Percentiles rank a stretch among this genome's conserved stretches.
These are phyloP conservation scores for Malassezia globosa DNA, from an alignment of 1,284 basidiomycete genomes.

Conservation along the genomic window DNA sequence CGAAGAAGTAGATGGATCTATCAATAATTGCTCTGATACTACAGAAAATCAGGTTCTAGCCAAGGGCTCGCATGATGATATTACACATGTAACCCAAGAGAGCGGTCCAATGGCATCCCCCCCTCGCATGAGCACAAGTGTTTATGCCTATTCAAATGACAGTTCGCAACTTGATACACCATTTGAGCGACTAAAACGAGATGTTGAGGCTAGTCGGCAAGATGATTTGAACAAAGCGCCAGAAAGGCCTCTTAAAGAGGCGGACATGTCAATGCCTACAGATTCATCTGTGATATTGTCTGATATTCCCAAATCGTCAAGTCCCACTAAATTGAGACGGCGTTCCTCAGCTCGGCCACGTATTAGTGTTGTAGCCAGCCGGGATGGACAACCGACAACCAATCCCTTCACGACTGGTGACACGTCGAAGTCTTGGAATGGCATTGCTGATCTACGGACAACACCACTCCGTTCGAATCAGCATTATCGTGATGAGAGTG, in stretches of 20 bases:
- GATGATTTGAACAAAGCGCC: slow-evolving; percentile 43
- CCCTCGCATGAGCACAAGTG: slow-evolving; percentile 14
- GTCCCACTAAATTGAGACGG: slow-evolving; percentile 13
- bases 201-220: slow-evolving; percentile 52
- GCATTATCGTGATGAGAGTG: not conserved
- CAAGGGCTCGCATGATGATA: slow-evolving; percentile 1
- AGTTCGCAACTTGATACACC: slow-evolving; percentile 56
- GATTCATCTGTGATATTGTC: slow-evolving; percentile 13
- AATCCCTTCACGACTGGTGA: slow-evolving; percentile 34
- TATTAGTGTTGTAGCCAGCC: slow-evolving; percentile 6
- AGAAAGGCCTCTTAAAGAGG: slow-evolving; percentile 3
- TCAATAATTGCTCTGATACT: not conserved
- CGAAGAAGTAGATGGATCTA: slow-evolving; percentile 7
- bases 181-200: slow-evolving; percentile 60
- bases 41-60: not conserved
- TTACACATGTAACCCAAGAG: slow-evolving; percentile 7
- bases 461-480: slow-evolving; percentile 49
- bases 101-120: slow-evolving; percentile 14
- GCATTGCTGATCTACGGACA: slow-evolving; percentile 62
- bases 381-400: not conserved
- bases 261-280: slow-evolving; percentile 12
- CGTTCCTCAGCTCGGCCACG: slow-evolving; percentile 14
- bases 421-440: slow-evolving; percentile 54
- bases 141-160: slow-evolving; percentile 1
- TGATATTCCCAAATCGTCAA: slow-evolving; percentile 10